Conservation (phyloP, 495 filamentous ascomycete genomes). For the Daldinia grandis region DNA sequence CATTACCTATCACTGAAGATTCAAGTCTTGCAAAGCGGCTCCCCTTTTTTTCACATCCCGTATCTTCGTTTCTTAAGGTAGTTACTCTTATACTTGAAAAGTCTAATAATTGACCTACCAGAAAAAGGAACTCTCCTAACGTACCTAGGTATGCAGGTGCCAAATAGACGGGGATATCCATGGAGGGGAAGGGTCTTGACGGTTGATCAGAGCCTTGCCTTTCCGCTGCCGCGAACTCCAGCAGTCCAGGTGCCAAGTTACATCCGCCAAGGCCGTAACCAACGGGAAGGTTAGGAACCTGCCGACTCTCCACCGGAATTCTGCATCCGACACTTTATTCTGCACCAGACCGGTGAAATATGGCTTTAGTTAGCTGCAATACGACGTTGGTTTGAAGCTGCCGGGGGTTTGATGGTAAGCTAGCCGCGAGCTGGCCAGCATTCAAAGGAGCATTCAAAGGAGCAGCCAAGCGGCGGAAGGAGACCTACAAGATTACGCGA, state of each 20-base stretch:
- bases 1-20: no score
- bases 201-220: background rate
- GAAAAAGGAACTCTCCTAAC: background rate
- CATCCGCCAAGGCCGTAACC: background rate
- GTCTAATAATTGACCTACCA: background rate
- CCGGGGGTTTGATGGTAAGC: constrained; percentile 8
- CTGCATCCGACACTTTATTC: background rate
- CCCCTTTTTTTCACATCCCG: no score
- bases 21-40: no score
- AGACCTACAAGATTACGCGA: background rate
- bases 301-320: constrained; percentile 11
- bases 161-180: background rate
- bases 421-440: constrained; percentile 10
- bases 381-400: constrained; percentile 14
- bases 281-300: constrained; percentile 10
- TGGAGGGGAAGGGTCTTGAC: background rate
- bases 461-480: background rate
- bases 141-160: background rate
- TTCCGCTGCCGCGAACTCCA: background rate
- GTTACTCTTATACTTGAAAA: background rate
- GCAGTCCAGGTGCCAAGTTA: constrained; percentile 9
- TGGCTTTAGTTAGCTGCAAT: constrained; percentile 9
- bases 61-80: no score
- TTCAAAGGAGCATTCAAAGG: background rate
- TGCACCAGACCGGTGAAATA: constrained; percentile 1